phyloP scores from a whole-genome alignment of 495 filamentous ascomycete genomes.

The Penicillium tannophilum region DNA sequence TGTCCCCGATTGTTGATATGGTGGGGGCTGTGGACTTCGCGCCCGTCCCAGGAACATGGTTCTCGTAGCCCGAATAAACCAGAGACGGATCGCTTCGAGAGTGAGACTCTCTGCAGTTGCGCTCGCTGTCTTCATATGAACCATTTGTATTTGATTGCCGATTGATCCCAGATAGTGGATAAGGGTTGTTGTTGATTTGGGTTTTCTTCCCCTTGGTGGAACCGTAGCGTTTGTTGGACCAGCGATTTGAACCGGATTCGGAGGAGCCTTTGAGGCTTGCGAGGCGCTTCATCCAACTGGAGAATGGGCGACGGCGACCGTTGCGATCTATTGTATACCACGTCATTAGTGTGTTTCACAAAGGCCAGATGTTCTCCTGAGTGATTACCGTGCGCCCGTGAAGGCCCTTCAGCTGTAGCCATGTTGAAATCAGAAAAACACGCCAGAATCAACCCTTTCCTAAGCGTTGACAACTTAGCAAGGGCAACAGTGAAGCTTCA shows the following conservation, averaged over 20 bases:
- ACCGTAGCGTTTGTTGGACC: constrained; percentile 52
- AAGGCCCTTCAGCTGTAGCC: constrained; percentile 68
- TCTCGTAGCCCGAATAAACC: constrained; percentile 59
- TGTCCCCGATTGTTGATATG: constrained; percentile 77
- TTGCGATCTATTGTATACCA: constrained; percentile 55
- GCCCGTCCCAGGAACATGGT: constrained; percentile 58
- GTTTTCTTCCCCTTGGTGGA: constrained; percentile 58
- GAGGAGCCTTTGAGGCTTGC: constrained; percentile 74
- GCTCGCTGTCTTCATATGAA: constrained; percentile 36
- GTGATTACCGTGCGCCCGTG: constrained; percentile 64
- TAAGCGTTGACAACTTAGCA: constrained; percentile 9
- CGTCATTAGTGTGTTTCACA: constrained; percentile 22
- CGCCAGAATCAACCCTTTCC: constrained; percentile 13
- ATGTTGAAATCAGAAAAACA: constrained; percentile 40
- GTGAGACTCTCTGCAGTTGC: constrained; percentile 30
- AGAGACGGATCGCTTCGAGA: constrained; percentile 57
- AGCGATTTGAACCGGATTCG: constrained; percentile 49
- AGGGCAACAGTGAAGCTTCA: constrained; percentile 7
- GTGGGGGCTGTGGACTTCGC: constrained; percentile 77
- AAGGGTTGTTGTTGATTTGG: constrained; percentile 77
- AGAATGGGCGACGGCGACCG: constrained; percentile 80
- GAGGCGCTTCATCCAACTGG: constrained; percentile 92
- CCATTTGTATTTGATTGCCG: constrained; percentile 59
- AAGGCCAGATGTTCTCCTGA: constrained; percentile 2
- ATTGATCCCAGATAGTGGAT: constrained; percentile 64